Evolutionary conservation across 1,284 basidiomycete genomes (phyloP), one percentile per base, ranked within the genome.

Genomic region (Pseudomicrostroma phylloplanum): DNA sequence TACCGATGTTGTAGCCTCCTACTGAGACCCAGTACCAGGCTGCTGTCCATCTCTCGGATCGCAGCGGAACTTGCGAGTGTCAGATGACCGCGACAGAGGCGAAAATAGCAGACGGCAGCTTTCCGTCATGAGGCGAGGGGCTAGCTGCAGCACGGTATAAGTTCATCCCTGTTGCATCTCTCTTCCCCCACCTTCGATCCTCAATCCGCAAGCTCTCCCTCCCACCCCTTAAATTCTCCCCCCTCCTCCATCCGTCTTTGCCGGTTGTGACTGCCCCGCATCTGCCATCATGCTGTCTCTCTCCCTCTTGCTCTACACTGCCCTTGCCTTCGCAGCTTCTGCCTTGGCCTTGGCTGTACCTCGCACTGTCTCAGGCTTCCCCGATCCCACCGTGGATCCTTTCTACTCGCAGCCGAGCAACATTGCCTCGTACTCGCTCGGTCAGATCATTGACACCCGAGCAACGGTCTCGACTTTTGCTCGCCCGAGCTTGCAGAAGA

Each of bases 321-420:
- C 53, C 21, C n/a, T 30, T 55, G 36, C 53, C 23, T 23, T 23
- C n/a, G n/a, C 23, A 49, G n/a, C 46, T 49, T 49, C 46, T 49
- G 23, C 46, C 30, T 36, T 36, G 30, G 30, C 30, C 30, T 36
- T 36, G 30, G 30, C 19, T 55, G 46, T 23, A n/a, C 46, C 17
- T n/a, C 46, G n/a, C 46, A 11, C 23, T 48, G 46, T 23, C 6
- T n/a, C 46, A 7, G 51, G 21, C 51, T 54, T 54, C 21, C 25
- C 51, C 21, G 21, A 72, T 21, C 72, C 70, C 6, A 63, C 57
- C 55, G 69, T 61, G 2, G 72, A 72, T 19, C 69, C 68, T 0
- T 74, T 72, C 58, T 72, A 74, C 61, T 19, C 19, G 48, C 36
- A 41, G 2, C 67, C 71, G 0, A 7, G 46, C 49, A 63, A 67